Evolutionary conservation across 768 basidiomycete genomes (phyloP), one percentile per base, ranked within the genome.

Genomic region (Pisolithus sp.): DNA sequence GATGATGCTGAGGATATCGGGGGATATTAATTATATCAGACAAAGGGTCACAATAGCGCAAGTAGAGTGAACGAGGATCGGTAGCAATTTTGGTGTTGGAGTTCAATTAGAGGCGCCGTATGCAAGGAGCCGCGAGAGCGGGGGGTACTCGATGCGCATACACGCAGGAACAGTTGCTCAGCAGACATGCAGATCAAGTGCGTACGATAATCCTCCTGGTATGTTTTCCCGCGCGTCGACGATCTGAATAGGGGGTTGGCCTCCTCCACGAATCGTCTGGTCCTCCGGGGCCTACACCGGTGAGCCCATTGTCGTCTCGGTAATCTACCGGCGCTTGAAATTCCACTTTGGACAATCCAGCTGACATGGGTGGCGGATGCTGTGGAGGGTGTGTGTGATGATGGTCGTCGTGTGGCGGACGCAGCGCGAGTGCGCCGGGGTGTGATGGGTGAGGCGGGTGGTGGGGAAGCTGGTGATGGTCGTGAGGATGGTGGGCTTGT

Each of bases 221-320:
- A 63, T 89, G 87, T 65, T 90, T 90, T 46, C 87, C 87, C 48
- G 87, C 87, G 51, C 87, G 74, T 50, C 87, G 73, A 21, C 87
- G 80, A 64, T 88, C 86, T 38, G 79, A 77, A 60, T 84, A 82
- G 20, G 87, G 86, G 67, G 82, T 87, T 1, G 86, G 84, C 41
- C 78, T 71, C 28, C 81, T 72, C 86, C 86, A 89, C 24, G 82
- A 71, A 55, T 89, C 85, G 62, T 88, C 86, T 23, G 74, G 41
- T 12, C 41, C 41, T 20, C 41, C 26, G 3, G 34, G 34, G 26
- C 43, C 43, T 8, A 17, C 13, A 26, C 26, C 15, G 15, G 21
- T 6, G 8, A 12, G 30, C 12, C 26, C 26, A 4, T 17, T 63
- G 50, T 85, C 82, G 52, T 78, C 76, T 52, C 69, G 69, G 59